Percentiles rank a stretch among this genome's conserved stretches.
These are phyloP conservation scores for Codiaeum variegatum DNA, from an alignment of 441 rosid species.

Conservation along the genomic window DNA sequence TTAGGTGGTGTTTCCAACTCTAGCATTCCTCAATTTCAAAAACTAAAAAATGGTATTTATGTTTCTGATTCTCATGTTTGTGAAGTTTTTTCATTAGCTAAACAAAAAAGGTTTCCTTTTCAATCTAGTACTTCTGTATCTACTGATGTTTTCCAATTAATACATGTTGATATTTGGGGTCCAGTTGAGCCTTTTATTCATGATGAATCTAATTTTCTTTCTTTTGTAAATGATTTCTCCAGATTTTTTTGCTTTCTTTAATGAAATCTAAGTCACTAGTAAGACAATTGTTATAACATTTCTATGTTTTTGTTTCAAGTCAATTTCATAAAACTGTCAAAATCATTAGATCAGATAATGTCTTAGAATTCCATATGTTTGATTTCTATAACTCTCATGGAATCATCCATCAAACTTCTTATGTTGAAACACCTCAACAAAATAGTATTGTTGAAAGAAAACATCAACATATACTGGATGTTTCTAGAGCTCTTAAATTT, in stretches of 20 bases:
- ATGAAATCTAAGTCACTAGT: not conserved
- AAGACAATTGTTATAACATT: not conserved
- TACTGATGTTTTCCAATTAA: too few species aligned
- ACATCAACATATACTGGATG: not conserved
- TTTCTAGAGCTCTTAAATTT: not conserved
- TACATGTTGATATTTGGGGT: not conserved
- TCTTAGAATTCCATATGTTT: not conserved
- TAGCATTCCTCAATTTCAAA: too few species aligned
- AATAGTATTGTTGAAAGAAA: not conserved
- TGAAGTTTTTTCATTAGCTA: too few species aligned
- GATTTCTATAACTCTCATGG: not conserved
- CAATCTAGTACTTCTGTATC: not conserved
- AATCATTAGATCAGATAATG: not conserved
- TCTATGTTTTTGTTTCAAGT: too few species aligned
- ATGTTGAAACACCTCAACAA: not conserved
- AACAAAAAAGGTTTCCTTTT: not conserved
- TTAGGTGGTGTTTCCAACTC: too few species aligned
- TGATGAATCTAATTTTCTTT: too few species aligned
- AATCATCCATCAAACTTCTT: not conserved
- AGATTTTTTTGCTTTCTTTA: not conserved
- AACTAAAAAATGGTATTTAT: too few species aligned
- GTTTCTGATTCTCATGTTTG: too few species aligned
- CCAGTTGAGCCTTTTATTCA: not conserved
- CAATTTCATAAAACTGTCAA: too few species aligned
- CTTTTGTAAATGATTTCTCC: not conserved